Conservation (phyloP, 441 rosid genomes). For the Erodium texanum region DNA sequence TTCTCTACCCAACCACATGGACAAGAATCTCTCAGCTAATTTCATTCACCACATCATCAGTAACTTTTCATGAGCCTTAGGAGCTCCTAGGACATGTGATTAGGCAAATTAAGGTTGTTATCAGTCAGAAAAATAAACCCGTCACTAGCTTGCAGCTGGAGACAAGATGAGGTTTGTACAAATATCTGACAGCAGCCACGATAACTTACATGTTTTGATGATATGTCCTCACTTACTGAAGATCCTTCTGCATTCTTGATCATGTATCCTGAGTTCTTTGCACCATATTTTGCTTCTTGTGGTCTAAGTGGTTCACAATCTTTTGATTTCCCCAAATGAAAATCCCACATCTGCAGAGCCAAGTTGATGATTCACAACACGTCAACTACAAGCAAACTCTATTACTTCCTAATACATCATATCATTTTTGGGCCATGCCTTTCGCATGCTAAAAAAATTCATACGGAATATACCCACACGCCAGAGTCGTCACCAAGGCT, state of each 20-base stretch:
- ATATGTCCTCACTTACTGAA: conserved; percentile 15
- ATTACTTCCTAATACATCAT: no score
- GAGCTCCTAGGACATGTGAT: neutral
- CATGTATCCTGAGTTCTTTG: conserved; percentile 12
- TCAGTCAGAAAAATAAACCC: neutral
- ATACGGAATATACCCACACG: no score
- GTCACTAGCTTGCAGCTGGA: neutral
- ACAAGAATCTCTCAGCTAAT: neutral
- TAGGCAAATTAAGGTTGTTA: neutral
- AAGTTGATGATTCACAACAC: neutral
- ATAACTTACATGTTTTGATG: conserved; percentile 17
- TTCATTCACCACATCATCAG: neutral
- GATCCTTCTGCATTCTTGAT: conserved; percentile 18
- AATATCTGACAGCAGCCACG: neutral
- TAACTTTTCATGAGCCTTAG: neutral
- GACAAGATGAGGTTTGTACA: neutral
- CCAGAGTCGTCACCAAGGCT: no score
- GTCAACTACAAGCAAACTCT: neutral
- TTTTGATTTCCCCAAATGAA: conserved; percentile 21
- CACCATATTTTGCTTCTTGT: conserved; percentile 15
- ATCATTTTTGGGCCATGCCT: no score
- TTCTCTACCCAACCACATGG: no score
- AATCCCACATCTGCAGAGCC: conserved; percentile 32
- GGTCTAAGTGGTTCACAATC: conserved; percentile 20
- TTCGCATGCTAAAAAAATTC: no score